Evolutionary conservation across 164 flowering plant genomes (phyloP), one percentile per base, ranked within the genome.

Genomic region (Cinnamomum chago): DNA sequence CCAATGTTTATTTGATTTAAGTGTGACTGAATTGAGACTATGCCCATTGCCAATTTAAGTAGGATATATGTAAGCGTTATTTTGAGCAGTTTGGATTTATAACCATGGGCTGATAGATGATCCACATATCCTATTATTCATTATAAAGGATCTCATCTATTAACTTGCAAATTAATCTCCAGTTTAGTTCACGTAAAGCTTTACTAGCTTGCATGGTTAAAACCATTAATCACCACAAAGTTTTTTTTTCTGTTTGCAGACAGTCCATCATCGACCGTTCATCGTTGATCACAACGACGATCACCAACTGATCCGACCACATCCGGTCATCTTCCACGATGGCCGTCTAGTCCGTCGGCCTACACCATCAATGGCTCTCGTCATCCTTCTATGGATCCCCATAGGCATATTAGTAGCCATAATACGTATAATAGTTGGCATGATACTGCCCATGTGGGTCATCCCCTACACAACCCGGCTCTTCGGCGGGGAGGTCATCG

Each of bases 261-360:
- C 90, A 78, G 83, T 85, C 77, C 66, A 55, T 12, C 83, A 87
- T 24, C 81, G 89, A 58, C 92, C 91, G 60, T 87, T 84, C 76
- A n/a, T 35, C 50, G 60, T 73, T 76, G 72, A 73, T 68, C 60
- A 17, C 35, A 22, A 62, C 25, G 62, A 76, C 12, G 76, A 78
- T 62, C 73, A 78, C 71, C 80, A 82, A 30, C 66, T 74, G 51
- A 75, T 80, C 77, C 87, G 85, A 7, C 99, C 96, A 1, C 78
- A 80, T 1, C 99, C 98, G 15, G 98, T 96, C 70, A 89, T 96
- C 73, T 96, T 96, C 88, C 99, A 94, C 80, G 99, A 96, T 72
- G 99, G 98, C 23, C 91, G 98, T 9, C 84, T 96, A 13, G 97
- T 86, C 12, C 89, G 81, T 76, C 90, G 91, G 0, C 98, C 98